Evolutionary conservation across 176 grass and related monocot genomes (phyloP), one percentile per base, ranked within the genome.

Genomic region (Lolium multiflorum): DNA sequence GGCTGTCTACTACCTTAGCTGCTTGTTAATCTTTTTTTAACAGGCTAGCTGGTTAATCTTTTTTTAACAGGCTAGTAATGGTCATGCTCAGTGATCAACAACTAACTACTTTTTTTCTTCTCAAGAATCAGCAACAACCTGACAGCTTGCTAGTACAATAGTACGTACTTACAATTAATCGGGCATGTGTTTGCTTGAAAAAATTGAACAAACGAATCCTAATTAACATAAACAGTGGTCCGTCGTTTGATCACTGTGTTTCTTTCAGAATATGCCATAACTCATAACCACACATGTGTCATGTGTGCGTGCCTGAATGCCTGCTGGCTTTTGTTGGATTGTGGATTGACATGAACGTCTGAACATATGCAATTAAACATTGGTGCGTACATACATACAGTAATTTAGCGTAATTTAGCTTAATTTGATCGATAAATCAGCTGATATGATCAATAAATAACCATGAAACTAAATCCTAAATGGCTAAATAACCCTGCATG

Each of bases 331-430:
- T 47, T 54, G 46, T 41, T 46, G 37, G 39, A 44, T 13, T 57
- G 47, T 31, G 37, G 39, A 44, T 13, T 57, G 47, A 82, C 31
- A 43, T 66, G 35, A 67, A 85, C 62, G 15, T 28, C 20, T 38
- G 8, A 85, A 67, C 73, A 35, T 47, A 54, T 74, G 20, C 46
- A 65, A 52, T 76, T 16, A 51, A 16, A 31, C 44, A 9, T 62
- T 11, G 20, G 58, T 79, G 38, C n/a, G 26, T 37, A 38, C 31
- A 35, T 37, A 56, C 47, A 9, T 13, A 15, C 24, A 39, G 46
- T 50, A 70, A 82, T 43, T 71, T 65, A 71, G 6, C 62, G 46
- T 50, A 70, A 82, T 43, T 71, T 65, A 71, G 6, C 62, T 68
- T 24, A 11, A 60, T 59, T 67, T 38, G 64, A 66, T 66, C 26